These are phyloP conservation scores for Ophiostoma quercus DNA, from an alignment of 2,329 filamentous ascomycete genomes.

Conservation along the genomic window DNA sequence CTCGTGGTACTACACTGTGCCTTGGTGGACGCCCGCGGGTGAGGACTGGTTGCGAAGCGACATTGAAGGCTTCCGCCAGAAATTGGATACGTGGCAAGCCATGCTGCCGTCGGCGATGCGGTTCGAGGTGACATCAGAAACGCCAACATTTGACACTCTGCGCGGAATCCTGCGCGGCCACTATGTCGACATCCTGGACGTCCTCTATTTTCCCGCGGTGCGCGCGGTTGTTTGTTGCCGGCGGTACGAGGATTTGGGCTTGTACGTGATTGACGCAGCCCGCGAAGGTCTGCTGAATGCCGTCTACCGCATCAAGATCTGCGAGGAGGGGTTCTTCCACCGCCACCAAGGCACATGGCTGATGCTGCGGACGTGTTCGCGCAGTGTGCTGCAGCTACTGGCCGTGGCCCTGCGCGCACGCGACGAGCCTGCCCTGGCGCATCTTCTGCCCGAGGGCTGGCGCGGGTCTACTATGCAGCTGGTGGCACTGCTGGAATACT, in stretches of 20 bases:
- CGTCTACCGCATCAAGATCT: slow-evolving; percentile 22
- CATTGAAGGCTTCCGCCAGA: neutral
- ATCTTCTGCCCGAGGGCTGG: neutral
- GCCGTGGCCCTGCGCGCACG: neutral
- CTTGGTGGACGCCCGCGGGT: slow-evolving; percentile 13
- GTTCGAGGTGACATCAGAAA: slow-evolving; percentile 7
- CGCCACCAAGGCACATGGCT: slow-evolving; percentile 24
- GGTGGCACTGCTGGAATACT: neutral
- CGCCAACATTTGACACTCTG: slow-evolving; percentile 17
- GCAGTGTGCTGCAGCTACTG: slow-evolving; percentile 18
- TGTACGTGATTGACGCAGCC: neutral
- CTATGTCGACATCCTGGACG: slow-evolving; percentile 19
- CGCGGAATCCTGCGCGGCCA: slow-evolving; percentile 22
- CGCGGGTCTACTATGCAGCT: neutral
- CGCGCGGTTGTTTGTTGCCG: slow-evolving; percentile 12
- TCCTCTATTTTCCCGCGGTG: slow-evolving; percentile 20
- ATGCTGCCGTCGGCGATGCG: slow-evolving; percentile 21
- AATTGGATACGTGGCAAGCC: slow-evolving; percentile 10
- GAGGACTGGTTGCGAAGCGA: slow-evolving; percentile 2
- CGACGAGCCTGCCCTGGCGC: neutral
- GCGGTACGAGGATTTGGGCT: neutral
- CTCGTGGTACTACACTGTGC: slow-evolving; percentile 5
- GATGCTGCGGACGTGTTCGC: slow-evolving; percentile 19
- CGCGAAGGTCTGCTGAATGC: slow-evolving; percentile 21
- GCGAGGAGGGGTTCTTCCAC: slow-evolving; percentile 20